phyloP scores from a whole-genome alignment of 345 rosid species.

The Pugionium dolabratum region DNA sequence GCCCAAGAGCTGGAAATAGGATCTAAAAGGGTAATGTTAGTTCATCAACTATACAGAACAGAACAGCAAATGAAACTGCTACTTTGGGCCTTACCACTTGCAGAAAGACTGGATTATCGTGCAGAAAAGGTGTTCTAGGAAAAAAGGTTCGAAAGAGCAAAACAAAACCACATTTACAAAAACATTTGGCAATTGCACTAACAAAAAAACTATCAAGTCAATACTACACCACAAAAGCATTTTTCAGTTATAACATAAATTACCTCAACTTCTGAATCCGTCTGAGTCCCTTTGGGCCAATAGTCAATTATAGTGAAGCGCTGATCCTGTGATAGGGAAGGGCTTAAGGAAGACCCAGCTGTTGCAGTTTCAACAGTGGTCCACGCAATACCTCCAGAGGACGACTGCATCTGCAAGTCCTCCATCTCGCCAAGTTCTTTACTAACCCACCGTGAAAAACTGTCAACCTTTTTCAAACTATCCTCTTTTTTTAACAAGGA shows the following conservation, averaged over 20 bases:
- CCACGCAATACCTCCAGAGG: conserved; percentile 81
- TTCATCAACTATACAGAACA: conserved; percentile 23
- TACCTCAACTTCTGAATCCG: conserved; percentile 75
- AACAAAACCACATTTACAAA: conserved; percentile 6
- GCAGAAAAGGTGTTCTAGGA: conserved; percentile 2
- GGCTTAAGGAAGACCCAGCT: conserved; percentile 75
- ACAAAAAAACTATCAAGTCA: neutral
- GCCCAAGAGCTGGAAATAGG: conserved; percentile 2
- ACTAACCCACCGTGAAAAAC: conserved; percentile 88
- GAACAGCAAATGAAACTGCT: conserved; percentile 17
- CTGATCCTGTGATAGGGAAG: conserved; percentile 82
- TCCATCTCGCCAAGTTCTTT: conserved; percentile 76
- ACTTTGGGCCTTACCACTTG: neutral
- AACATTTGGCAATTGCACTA: neutral
- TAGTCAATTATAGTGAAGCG: conserved; percentile 73
- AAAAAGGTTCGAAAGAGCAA: conserved; percentile 1
- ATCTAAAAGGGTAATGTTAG: conserved; percentile 7
- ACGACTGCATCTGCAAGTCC: conserved; percentile 71
- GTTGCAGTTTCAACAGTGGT: conserved; percentile 62
- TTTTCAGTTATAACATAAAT: neutral
- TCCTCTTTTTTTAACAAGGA: conserved; percentile 53
- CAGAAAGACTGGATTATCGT: neutral
- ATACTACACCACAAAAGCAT: conserved; percentile 5
- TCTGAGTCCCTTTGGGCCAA: conserved; percentile 78
- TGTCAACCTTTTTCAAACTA: conserved; percentile 75